These are phyloP conservation scores for Yamadazyma taylorii DNA, from an alignment of 1,139 yeast genomes.

Conservation along the genomic window DNA sequence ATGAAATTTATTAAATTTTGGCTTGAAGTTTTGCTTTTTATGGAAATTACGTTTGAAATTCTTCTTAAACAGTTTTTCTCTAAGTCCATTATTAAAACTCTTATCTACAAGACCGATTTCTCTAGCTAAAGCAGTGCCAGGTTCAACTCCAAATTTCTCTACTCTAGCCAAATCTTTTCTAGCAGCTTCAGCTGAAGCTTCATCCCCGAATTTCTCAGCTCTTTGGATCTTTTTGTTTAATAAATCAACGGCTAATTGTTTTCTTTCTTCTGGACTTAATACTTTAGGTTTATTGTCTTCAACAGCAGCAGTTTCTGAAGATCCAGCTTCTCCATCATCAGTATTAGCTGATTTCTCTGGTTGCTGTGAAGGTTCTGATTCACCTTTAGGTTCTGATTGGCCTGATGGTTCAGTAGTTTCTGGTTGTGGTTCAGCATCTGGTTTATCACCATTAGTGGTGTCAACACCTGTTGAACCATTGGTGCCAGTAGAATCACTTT, in stretches of 20 bases:
- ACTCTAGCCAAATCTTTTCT: conserved; percentile 66
- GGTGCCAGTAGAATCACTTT: conserved; percentile 22
- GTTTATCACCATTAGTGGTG: conserved; percentile 12
- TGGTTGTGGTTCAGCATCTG: neutral
- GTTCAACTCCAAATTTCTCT: conserved; percentile 80
- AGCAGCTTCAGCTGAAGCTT: conserved; percentile 51
- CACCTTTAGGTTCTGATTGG: conserved; percentile 20
- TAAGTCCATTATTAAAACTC: conserved; percentile 24
- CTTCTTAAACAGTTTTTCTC: conserved; percentile 18
- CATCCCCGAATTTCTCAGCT: conserved; percentile 76
- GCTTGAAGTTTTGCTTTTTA: neutral
- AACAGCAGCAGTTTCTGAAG: conserved; percentile 18
- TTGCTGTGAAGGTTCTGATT: conserved; percentile 16
- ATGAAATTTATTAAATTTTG: conserved; percentile 1
- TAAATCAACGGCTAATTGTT: conserved; percentile 65
- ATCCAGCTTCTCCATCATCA: conserved; percentile 13
- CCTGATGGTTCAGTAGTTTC: conserved; percentile 15
- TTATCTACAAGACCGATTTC: conserved; percentile 59
- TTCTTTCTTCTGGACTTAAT: conserved; percentile 67
- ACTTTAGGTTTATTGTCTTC: conserved; percentile 35
- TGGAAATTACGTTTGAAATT: conserved; percentile 13
- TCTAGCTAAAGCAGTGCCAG: conserved; percentile 63
- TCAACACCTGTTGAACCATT: too few species aligned
- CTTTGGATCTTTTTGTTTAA: conserved; percentile 68
- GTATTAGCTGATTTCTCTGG: too few species aligned